Evolutionary conservation across 768 basidiomycete species (phyloP).

Genomic region (Tephrocybe sp.): DNA sequence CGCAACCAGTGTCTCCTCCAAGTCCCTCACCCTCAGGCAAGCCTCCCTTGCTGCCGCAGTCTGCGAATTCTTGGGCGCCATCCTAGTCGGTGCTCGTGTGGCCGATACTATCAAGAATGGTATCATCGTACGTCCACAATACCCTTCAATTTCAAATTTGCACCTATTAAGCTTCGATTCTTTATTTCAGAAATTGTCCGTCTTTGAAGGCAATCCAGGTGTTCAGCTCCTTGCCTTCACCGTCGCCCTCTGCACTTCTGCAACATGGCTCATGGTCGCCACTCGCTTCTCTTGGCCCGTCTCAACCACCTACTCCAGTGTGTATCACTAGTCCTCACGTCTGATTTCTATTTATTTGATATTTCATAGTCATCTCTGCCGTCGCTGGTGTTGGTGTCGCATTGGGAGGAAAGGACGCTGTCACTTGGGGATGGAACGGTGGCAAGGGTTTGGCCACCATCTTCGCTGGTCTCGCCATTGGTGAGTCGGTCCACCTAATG

Average conservation of each 20-base stretch:
- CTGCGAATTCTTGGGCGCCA: slow-evolving; percentile 26
- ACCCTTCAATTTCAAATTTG: not conserved
- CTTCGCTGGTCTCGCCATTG: slow-evolving; percentile 23
- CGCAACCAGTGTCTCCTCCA: slow-evolving; percentile 24
- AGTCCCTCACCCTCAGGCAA: slow-evolving; percentile 24
- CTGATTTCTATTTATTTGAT: not conserved
- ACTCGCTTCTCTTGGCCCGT: slow-evolving; percentile 27
- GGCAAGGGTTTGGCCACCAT: slow-evolving; percentile 27
- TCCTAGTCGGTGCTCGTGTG: slow-evolving; percentile 26
- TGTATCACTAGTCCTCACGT: not conserved
- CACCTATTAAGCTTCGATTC: not conserved
- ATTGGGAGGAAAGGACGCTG: slow-evolving; percentile 21
- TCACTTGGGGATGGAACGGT: slow-evolving; percentile 26
- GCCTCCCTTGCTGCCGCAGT: slow-evolving; percentile 24
- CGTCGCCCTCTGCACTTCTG: slow-evolving; percentile 23
- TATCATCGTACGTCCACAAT: slow-evolving; percentile 21
- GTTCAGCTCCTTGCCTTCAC: slow-evolving; percentile 27
- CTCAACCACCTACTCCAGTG: slow-evolving; percentile 25
- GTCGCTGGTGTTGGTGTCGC: slow-evolving; percentile 26
- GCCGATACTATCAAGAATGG: slow-evolving; percentile 27
- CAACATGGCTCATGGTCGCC: slow-evolving; percentile 24
- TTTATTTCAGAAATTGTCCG: slow-evolving; percentile 14
- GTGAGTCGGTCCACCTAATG: slow-evolving; percentile 4
- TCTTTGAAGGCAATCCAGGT: slow-evolving; percentile 25
- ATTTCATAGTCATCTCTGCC: slow-evolving; percentile 19